Conservation (phyloP, 495 filamentous ascomycete species). For the Letharia columbiana region DNA sequence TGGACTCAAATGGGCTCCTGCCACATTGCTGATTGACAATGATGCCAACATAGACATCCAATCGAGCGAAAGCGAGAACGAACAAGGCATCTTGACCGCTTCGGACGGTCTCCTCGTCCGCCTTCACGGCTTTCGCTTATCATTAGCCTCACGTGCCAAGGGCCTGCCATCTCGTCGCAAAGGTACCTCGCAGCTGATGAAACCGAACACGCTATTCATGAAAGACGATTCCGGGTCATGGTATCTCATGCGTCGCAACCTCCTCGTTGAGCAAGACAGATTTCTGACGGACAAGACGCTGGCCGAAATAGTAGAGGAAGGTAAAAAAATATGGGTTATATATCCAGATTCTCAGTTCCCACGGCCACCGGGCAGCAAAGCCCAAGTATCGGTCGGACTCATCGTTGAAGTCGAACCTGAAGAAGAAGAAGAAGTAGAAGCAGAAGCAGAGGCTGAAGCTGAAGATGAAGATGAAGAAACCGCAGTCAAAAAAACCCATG, state of each 20-base stretch:
- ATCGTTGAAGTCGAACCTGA: background rate
- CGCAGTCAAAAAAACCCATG: background rate
- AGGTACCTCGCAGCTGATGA: background rate
- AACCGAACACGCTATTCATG: background rate
- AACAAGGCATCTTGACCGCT: background rate
- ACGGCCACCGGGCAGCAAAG: background rate
- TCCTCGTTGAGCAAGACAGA: background rate
- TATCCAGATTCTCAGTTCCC: background rate
- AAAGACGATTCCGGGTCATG: background rate
- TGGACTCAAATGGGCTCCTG: constrained; percentile 13
- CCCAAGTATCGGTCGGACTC: background rate
- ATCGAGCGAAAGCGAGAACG: background rate
- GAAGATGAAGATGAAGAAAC: background rate
- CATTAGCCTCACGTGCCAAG: background rate
- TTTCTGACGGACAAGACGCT: background rate
- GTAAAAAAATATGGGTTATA: background rate
- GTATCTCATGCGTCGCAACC: background rate
- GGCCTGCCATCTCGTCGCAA: background rate
- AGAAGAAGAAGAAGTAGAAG: background rate
- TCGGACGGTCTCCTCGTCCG: constrained; percentile 3
- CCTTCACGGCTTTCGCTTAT: background rate
- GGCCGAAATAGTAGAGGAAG: background rate
- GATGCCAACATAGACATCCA: background rate
- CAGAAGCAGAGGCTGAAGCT: background rate
- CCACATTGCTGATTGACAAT: constrained; percentile 1